Percentiles rank a stretch among this genome's conserved stretches.
Evolutionary conservation across 1,284 basidiomycete species (phyloP).

Genomic region (Cryptococcus sp.): DNA sequence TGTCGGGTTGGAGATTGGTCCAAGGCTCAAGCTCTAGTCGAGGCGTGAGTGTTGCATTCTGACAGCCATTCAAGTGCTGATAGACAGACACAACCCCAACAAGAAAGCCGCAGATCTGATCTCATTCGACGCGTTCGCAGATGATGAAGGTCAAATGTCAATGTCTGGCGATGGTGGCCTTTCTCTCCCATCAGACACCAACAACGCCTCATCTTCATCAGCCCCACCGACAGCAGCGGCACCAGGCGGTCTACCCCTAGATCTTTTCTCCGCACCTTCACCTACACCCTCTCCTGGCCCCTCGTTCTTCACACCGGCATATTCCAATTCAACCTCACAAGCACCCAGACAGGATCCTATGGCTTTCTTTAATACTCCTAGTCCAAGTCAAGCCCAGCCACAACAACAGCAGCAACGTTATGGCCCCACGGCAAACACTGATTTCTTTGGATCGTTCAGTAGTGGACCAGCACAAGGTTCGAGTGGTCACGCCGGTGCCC

Average conservation of each 20-base stretch:
- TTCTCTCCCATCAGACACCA: slow-evolving; percentile 31
- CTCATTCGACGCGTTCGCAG: slow-evolving; percentile 49
- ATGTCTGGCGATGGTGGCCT: slow-evolving; percentile 25
- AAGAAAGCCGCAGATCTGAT: slow-evolving; percentile 47
- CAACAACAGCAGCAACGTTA: slow-evolving; percentile 8
- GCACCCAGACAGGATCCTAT: slow-evolving; percentile 35
- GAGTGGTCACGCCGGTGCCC: neutral
- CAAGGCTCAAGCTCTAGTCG: slow-evolving; percentile 37
- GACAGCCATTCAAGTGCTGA: neutral
- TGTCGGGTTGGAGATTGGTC: slow-evolving; percentile 82
- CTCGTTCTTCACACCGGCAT: slow-evolving; percentile 5
- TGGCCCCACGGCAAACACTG: slow-evolving; percentile 1
- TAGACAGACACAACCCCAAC: slow-evolving; percentile 35
- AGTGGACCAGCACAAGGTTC: slow-evolving; percentile 1
- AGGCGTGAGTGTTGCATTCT: slow-evolving; percentile 24
- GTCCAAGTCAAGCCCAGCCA: slow-evolving; percentile 8
- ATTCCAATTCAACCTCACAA: neutral
- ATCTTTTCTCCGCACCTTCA: slow-evolving; percentile 45
- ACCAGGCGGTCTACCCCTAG: slow-evolving; percentile 45
- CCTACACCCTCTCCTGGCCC: slow-evolving; percentile 26
- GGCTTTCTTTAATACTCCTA: slow-evolving; percentile 42
- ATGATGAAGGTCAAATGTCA: slow-evolving; percentile 29
- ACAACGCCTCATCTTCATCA: slow-evolving; percentile 15
- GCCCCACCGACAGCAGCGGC: slow-evolving; percentile 19
- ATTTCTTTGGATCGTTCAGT: neutral